Conservation (phyloP, 2,329 filamentous ascomycete species). For the Periconia macrospinosa region DNA sequence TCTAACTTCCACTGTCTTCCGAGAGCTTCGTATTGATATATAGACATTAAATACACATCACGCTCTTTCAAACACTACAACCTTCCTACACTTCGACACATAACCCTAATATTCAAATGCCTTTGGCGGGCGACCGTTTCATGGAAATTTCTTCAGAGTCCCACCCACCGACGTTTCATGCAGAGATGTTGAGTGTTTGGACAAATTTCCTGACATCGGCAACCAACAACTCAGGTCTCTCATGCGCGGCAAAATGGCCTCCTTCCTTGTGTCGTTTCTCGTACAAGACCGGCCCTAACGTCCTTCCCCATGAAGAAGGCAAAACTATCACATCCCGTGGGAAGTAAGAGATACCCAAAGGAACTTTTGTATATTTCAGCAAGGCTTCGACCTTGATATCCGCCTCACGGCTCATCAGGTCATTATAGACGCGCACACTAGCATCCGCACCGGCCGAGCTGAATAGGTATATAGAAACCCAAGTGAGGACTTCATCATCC, state of each 20-base stretch:
- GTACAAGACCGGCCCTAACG: slow-evolving; percentile 53
- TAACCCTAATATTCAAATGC: not conserved
- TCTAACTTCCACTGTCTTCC: no score
- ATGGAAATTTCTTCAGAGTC: not conserved
- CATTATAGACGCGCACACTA: slow-evolving; percentile 6
- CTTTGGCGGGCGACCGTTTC: no score
- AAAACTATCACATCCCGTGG: slow-evolving; percentile 58
- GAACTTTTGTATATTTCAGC: slow-evolving; percentile 27
- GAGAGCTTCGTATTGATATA: no score
- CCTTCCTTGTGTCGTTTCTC: slow-evolving; percentile 51
- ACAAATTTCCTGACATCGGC: slow-evolving; percentile 55
- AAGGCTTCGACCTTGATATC: slow-evolving; percentile 3
- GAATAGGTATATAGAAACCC: slow-evolving; percentile 69
- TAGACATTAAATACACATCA: no score
- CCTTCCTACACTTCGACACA: no score
- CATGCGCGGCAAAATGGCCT: slow-evolving; percentile 61
- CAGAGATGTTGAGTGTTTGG: slow-evolving; percentile 30
- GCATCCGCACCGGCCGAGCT: slow-evolving; percentile 4
- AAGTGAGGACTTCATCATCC: slow-evolving; percentile 74
- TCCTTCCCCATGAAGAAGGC: slow-evolving; percentile 58
- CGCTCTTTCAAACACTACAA: no score
- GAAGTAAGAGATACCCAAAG: slow-evolving; percentile 55
- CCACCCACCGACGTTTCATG: no score
- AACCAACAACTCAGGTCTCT: slow-evolving; percentile 54
- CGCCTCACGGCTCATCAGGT: not conserved